phyloP scores from a whole-genome alignment of 2,329 filamentous ascomycete genomes.

The Calycina marina region DNA sequence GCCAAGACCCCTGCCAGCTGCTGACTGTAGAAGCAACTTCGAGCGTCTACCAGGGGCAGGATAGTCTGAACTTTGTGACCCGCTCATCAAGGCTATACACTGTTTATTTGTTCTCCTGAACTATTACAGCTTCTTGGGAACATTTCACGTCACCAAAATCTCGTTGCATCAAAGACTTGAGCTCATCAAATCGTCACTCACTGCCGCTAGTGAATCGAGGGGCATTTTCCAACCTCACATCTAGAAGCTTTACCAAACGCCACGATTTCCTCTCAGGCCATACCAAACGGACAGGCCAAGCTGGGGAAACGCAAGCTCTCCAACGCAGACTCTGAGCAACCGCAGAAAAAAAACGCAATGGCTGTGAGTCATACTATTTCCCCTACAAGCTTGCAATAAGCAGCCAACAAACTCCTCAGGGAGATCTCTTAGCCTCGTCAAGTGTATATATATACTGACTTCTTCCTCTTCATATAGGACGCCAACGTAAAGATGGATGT shows the following conservation, averaged over 20 bases:
- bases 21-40: too few species aligned
- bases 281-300: constrained; percentile 26
- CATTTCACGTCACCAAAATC: not conserved
- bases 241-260: constrained; percentile 14
- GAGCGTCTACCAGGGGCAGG: too few species aligned
- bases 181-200: too few species aligned
- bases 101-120: not conserved
- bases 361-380: too few species aligned
- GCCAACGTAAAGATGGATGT: constrained; percentile 47
- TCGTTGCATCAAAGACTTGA: not conserved
- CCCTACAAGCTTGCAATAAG: too few species aligned
- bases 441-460: constrained; percentile 1
- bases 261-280: constrained; percentile 20
- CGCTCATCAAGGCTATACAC: too few species aligned
- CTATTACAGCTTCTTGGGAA: not conserved
- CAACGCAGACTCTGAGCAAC: constrained; percentile 40
- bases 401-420: constrained; percentile 1
- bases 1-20: too few species aligned
- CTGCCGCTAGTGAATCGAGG: too few species aligned
- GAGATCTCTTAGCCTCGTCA: too few species aligned
- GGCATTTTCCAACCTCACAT: too few species aligned
- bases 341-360: constrained; percentile 45
- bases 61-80: too few species aligned
- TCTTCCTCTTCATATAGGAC: constrained; percentile 23
- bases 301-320: constrained; percentile 57